Evolutionary conservation across 2,329 filamentous ascomycete species (phyloP).

Genomic region (Pseudogymnoascus sp.): DNA sequence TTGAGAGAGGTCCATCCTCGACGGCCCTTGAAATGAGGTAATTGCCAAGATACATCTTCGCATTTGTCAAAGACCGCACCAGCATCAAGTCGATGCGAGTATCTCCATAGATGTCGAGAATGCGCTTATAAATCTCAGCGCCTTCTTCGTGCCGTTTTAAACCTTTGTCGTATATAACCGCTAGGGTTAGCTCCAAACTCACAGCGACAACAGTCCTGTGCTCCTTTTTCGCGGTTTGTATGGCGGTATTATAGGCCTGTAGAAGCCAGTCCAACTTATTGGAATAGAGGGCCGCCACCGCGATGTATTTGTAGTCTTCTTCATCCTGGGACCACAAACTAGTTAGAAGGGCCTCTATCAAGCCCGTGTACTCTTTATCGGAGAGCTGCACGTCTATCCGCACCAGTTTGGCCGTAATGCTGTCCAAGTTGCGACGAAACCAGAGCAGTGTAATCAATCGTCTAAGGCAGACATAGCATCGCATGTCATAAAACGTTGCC

Average conservation of each 20-base stretch:
- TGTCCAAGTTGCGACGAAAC: not conserved
- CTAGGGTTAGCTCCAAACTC: not conserved
- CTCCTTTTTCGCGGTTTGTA: not conserved
- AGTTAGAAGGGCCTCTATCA: not conserved
- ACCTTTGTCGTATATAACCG: not conserved
- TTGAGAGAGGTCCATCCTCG: not conserved
- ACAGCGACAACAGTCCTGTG: not conserved
- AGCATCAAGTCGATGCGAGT: not conserved
- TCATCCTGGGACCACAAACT: not conserved
- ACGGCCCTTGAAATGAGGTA: not conserved
- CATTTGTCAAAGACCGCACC: not conserved
- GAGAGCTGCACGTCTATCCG: not conserved
- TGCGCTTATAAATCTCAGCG: not conserved
- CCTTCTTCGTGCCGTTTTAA: not conserved
- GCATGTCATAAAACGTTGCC: not conserved
- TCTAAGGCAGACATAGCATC: not conserved
- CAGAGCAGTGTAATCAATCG: not conserved
- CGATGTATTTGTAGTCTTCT: not conserved
- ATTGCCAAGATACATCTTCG: not conserved
- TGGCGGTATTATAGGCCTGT: not conserved
- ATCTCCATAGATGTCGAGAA: not conserved
- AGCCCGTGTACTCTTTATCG: not conserved
- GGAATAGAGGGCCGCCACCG: not conserved
- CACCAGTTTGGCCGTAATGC: not conserved
- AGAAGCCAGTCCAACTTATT: not conserved